phyloP scores from a whole-genome alignment of 2,329 filamentous ascomycete species.

The Colletotrichum sp. region DNA sequence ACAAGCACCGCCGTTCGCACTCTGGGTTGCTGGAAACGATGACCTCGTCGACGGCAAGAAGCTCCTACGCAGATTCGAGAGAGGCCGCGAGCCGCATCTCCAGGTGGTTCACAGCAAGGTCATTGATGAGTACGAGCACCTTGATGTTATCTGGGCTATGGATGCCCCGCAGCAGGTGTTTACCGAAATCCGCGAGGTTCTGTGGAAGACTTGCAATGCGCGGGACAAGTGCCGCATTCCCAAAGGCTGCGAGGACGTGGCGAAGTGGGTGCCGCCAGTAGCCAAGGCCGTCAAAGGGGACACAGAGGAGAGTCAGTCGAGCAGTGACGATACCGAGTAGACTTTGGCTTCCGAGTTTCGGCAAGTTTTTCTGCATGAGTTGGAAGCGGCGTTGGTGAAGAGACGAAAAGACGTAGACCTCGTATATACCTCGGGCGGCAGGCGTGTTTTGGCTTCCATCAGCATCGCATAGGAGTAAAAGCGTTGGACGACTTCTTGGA shows the following conservation, averaged over 20 bases:
- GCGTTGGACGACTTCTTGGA: not conserved
- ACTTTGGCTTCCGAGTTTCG: not conserved
- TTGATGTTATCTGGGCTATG: conserved; percentile 96
- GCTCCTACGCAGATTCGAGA: conserved; percentile 75
- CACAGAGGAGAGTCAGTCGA: conserved; percentile 13
- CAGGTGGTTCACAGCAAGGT: conserved; percentile 81
- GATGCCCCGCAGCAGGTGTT: conserved; percentile 86
- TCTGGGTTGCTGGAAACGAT: conserved; percentile 88
- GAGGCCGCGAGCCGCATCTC: conserved; percentile 81
- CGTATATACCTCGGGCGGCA: not conserved
- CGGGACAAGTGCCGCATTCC: conserved; percentile 67
- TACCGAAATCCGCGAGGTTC: conserved; percentile 76
- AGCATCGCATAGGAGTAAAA: conserved; percentile 8
- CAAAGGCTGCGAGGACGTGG: conserved; percentile 62
- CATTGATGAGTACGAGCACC: conserved; percentile 87
- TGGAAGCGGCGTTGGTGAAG: not conserved
- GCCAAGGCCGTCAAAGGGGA: not conserved
- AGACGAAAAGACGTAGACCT: not conserved
- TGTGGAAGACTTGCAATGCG: conserved; percentile 77
- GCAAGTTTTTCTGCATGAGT: not conserved
- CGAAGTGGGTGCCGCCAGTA: conserved; percentile 38
- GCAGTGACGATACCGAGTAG: conserved; percentile 16
- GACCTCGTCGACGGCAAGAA: conserved; percentile 82
- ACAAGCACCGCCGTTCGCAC: conserved; percentile 79
- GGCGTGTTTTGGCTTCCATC: not conserved